Percentiles rank a stretch among this genome's conserved stretches.
These are phyloP conservation scores for Coemansia interrupta DNA, from an alignment of 192 early-diverging fungal genomes.

Conservation along the genomic window DNA sequence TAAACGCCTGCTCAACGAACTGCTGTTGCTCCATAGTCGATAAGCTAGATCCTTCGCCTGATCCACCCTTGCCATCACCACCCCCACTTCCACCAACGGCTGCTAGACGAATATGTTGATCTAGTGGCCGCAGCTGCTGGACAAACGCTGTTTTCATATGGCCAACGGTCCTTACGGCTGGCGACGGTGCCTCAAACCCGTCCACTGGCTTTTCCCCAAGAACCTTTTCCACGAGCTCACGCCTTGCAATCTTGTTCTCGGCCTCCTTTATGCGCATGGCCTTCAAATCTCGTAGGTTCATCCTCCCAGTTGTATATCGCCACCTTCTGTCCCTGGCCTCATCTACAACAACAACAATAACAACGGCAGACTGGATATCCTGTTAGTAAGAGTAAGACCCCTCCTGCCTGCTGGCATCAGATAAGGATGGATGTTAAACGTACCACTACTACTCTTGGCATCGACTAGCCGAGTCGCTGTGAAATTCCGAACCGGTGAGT, in stretches of 20 bases:
- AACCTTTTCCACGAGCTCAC: slow-evolving; percentile 19
- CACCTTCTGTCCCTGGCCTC: slow-evolving; percentile 1
- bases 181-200: too few species aligned
- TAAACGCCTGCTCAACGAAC: slow-evolving; percentile 22
- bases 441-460: too few species aligned
- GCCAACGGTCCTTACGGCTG: not conserved
- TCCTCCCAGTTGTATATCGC: slow-evolving; percentile 13
- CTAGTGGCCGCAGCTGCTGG: slow-evolving; percentile 31
- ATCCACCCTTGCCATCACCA: slow-evolving; percentile 2
- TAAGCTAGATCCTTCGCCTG: not conserved
- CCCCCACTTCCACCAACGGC: slow-evolving; percentile 8
- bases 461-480: too few species aligned
- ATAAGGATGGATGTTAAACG: too few species aligned
- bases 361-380: too few species aligned
- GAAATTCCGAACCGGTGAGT: too few species aligned
- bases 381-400: too few species aligned
- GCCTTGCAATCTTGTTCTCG: slow-evolving; percentile 17
- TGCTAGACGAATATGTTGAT: slow-evolving; percentile 3
- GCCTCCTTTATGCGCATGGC: slow-evolving; percentile 10
- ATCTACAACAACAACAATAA: slow-evolving; percentile 1
- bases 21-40: not conserved
- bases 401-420: too few species aligned
- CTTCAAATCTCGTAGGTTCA: slow-evolving; percentile 14
- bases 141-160: slow-evolving; percentile 25
- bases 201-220: slow-evolving; percentile 11